Base-by-base conservation (phyloP, 805 yeast species). In the Saccharomycopsis guyanensis region DNA sequence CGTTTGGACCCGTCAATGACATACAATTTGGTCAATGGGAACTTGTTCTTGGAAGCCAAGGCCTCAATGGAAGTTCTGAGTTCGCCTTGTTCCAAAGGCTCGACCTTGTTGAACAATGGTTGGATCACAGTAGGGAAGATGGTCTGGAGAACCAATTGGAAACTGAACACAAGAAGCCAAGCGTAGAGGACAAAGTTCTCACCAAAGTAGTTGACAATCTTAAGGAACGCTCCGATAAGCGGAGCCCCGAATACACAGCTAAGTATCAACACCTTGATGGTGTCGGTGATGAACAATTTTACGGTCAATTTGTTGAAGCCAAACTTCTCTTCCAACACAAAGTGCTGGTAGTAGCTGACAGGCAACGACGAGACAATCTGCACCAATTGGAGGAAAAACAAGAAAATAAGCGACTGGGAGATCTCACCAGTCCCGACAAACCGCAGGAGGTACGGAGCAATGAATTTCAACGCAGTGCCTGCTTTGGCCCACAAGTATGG, bases 1-100 rank as follows among this genome's bases (percentile, higher is more conserved):
- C 97, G 82, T 61, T 84, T 86, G 36, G 97, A 89, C n/a, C 97
- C 97, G 63, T 93, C 99, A 60, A 89, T 80, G 40, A 89, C 97
- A 58, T 76, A 86, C 46, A 93, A 69, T 59, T 87, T 80, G 47
- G 82, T 76, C 59, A 91, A 75, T 51, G 98, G 99, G 77, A 93
- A 93, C 31, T 77, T 70, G 59, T 86, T 83, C 45, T 72, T 66
- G 13, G 69, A 60, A 16, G 97, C 96, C 53, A 93, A 75, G 15
- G 75, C 69, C 63, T 88, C 94, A 63, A 93, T 87, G 3, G 84
- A 78, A 8, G 73, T 65, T 62, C 86, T 86, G 66, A 93, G 75
- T 61, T 87, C 89, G 33, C 97, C 97, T 40, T 85, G 87, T 56
- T 84, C 87, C 55, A 93, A 75, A 27, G 97, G 96, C 33, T 87